Conservation (phyloP, 257 asterid species). For the Cordia subcordata region DNA sequence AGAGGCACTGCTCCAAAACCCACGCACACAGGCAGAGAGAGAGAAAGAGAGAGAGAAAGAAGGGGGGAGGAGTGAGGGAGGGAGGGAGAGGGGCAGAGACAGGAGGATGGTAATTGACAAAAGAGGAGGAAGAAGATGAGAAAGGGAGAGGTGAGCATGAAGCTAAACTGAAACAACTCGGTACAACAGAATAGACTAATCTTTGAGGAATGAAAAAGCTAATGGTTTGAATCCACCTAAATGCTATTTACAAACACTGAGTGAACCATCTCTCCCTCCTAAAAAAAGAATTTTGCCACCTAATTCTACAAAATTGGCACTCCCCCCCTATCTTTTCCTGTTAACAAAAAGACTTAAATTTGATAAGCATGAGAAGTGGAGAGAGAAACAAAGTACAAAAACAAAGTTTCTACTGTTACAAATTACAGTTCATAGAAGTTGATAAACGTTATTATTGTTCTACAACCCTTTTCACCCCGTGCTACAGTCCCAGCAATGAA, state of each 20-base stretch:
- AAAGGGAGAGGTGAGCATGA: background rate
- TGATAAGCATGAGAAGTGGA: background rate
- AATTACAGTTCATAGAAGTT: constrained; percentile 6
- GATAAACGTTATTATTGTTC: constrained; percentile 21
- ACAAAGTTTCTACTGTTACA: constrained; percentile 15
- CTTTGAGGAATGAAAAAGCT: too few species aligned
- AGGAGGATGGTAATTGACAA: too few species aligned
- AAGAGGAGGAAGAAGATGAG: background rate
- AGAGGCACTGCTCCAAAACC: too few species aligned
- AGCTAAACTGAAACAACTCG: background rate
- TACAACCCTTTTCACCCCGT: constrained; percentile 10
- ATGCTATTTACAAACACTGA: constrained; percentile 15
- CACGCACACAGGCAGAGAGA: too few species aligned
- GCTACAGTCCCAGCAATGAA: constrained; percentile 7
- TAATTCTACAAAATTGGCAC: constrained; percentile 15
- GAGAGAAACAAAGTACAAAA: constrained; percentile 3
- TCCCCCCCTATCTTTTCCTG: background rate
- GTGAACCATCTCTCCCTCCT: constrained; percentile 3
- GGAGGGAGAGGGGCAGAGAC: too few species aligned
- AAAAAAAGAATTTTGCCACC: background rate
- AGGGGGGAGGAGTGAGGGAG: background rate
- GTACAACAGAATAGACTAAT: background rate
- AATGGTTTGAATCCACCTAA: background rate
- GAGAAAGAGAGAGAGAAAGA: constrained; percentile 9
- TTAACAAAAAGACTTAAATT: background rate